Evolutionary conservation across 2,329 filamentous ascomycete genomes (phyloP), one percentile per base, ranked within the genome.

Genomic region (Tympanopsis confertula): DNA sequence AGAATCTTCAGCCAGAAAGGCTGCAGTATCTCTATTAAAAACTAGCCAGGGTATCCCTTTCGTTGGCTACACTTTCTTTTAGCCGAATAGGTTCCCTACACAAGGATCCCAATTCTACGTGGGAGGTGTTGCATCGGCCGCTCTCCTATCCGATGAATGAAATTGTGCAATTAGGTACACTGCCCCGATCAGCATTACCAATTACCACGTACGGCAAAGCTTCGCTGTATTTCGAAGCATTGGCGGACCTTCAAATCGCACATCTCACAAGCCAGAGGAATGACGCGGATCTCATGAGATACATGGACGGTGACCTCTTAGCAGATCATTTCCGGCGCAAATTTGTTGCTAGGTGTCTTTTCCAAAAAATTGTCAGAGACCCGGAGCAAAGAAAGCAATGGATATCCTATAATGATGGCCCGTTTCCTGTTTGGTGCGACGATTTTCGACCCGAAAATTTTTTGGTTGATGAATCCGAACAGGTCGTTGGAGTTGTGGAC

Each of bases 401-500:
- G n/a, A n/a, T n/a, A n/a, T n/a, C n/a, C n/a, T n/a, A n/a, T n/a
- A n/a, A n/a, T n/a, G n/a, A n/a, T n/a, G n/a, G n/a, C n/a, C n/a
- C n/a, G n/a, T n/a, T n/a, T n/a, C n/a, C n/a, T n/a, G n/a, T n/a
- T n/a, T n/a, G n/a, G n/a, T n/a, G n/a, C n/a, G n/a, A n/a, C n/a
- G n/a, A n/a, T n/a, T n/a, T n/a, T n/a, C n/a, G n/a, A n/a, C n/a
- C n/a, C n/a, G n/a, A n/a, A n/a, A n/a, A n/a, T n/a, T n/a, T n/a
- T n/a, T n/a, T n/a, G n/a, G n/a, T n/a, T n/a, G n/a, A n/a, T n/a
- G n/a, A n/a, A n/a, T n/a, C n/a, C n/a, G n/a, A n/a, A n/a, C n/a
- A n/a, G n/a, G n/a, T n/a, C n/a, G 36, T 19, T 47, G 41, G 20
- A n/a, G 48, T 50, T 3, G 41, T 54, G 17, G 49, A 54, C 36